Evolutionary conservation across 2,329 filamentous ascomycete genomes (phyloP), one percentile per base, ranked within the genome.

Genomic region (Clarireedia hainanense): DNA sequence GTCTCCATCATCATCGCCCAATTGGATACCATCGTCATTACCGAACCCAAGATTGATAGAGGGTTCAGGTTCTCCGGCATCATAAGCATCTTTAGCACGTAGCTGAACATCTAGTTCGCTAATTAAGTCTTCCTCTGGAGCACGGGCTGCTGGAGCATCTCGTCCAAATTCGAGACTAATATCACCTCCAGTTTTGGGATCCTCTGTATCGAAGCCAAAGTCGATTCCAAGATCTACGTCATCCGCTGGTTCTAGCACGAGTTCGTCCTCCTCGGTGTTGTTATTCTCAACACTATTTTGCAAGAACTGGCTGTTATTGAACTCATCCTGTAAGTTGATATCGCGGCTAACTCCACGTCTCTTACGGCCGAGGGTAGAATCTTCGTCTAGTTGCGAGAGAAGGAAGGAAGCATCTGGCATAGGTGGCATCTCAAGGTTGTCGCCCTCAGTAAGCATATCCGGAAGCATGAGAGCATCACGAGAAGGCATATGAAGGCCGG

Each of bases 361-460:
- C 61, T 80, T 83, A 42, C 82, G 80, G 61, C 77, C 78, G 46
- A 78, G 68, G 23, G 80, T 79, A 9, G 76, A 73, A 5, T 78
- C 76, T 60, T 83, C 83, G 46, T 88, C 83, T 57, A 88, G 80
- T 67, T 89, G 86, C 10, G 88, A 85, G 53, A 96, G 75, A 7
- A 96, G 80, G 70, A 95, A 85, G 37, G 88, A 89, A 5, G 91
- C 87, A 73, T 96, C 92, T 7, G 91, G 91, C 61, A 94, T 88
- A 34, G 95, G 89, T 24, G 96, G 79, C 57, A 85, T 73, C 61
- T 85, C 83, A 47, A 86, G 76, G 65, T 85, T 85, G 69, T 99
- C 94, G 58, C 94, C 88, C 60, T 95, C 91, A 10, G 94, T 97
- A 63, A 99, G 88, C 53, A 87, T 86, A 74, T 99, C 94, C 6